Percentiles rank a stretch among this genome's conserved stretches.
phyloP scores from a whole-genome alignment of 1,284 basidiomycete species.

The Austroboletus niveus region DNA sequence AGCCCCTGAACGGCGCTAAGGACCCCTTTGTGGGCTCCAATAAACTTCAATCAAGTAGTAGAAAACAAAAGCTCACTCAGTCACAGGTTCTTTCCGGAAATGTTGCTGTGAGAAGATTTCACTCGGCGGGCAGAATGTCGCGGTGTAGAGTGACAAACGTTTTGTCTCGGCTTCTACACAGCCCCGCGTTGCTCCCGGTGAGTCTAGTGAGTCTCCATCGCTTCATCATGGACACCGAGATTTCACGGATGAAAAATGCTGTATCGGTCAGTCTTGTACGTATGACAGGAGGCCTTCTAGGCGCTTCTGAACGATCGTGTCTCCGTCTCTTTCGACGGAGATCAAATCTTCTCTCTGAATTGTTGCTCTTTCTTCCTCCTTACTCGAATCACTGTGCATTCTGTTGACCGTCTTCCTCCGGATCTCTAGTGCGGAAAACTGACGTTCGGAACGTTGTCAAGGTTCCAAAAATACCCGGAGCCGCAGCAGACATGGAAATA shows the following conservation, averaged over 20 bases:
- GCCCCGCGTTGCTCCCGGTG: not conserved
- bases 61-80: not conserved
- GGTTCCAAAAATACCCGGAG: too few relatives aligned
- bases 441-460: not conserved
- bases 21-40: not conserved
- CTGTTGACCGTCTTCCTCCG: constrained; percentile 15
- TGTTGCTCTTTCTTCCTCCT: not conserved
- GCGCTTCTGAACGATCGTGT: constrained; percentile 29
- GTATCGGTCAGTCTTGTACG: constrained; percentile 14
- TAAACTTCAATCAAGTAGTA: not conserved
- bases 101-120: not conserved
- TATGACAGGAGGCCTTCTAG: constrained; percentile 26
- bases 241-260: constrained; percentile 21
- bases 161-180: not conserved
- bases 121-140: too few relatives aligned
- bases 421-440: not conserved
- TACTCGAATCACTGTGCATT: not conserved
- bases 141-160: too few relatives aligned
- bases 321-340: constrained; percentile 12
- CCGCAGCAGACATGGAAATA: not conserved
- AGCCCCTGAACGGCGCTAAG: not conserved
- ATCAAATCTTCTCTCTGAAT: constrained; percentile 35
- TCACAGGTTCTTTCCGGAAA: not conserved
- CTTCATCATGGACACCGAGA: not conserved
- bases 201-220: constrained; percentile 18